Percentiles rank a stretch among this genome's conserved stretches.
These are phyloP conservation scores for Chondrus crispus DNA, from an alignment of 23 red algal genomes.

Conservation along the genomic window DNA sequence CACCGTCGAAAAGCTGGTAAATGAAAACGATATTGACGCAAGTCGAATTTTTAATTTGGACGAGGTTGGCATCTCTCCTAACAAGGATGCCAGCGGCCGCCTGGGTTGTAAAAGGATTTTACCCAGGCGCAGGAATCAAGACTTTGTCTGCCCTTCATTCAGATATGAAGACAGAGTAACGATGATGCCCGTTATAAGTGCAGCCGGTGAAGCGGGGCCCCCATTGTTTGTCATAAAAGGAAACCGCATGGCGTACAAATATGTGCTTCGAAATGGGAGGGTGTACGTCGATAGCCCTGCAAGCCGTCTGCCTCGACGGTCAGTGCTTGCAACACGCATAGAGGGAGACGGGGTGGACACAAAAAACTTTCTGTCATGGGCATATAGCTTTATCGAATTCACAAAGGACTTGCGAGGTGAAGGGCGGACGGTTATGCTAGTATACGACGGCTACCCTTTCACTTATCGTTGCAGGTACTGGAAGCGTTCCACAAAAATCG, in stretches of 20 bases:
- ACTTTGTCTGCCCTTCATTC: neutral
- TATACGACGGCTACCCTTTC: constrained; percentile 29
- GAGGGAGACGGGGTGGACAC: constrained; percentile 16
- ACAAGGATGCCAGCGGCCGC: neutral
- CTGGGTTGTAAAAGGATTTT: neutral
- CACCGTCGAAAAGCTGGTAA: neutral
- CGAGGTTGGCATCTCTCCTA: constrained; percentile 18
- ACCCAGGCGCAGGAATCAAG: neutral
- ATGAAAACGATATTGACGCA: neutral
- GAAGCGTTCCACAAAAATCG: neutral
- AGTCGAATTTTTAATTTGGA: constrained; percentile 21
- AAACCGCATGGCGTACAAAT: neutral
- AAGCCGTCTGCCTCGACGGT: neutral
- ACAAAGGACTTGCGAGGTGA: neutral
- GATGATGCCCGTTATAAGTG: neutral
- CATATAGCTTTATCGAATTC: neutral
- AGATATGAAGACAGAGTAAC: neutral
- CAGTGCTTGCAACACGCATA: neutral
- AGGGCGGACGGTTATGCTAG: constrained; percentile 5
- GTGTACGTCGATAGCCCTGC: neutral
- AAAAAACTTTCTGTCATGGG: constrained; percentile 16
- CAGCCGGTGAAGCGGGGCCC: neutral
- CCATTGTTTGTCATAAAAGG: constrained; percentile 20
- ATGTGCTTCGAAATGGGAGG: neutral
- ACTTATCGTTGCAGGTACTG: constrained; percentile 3